phyloP scores from a whole-genome alignment of 208 protist species.

The Angomonas ambiguus region DNA sequence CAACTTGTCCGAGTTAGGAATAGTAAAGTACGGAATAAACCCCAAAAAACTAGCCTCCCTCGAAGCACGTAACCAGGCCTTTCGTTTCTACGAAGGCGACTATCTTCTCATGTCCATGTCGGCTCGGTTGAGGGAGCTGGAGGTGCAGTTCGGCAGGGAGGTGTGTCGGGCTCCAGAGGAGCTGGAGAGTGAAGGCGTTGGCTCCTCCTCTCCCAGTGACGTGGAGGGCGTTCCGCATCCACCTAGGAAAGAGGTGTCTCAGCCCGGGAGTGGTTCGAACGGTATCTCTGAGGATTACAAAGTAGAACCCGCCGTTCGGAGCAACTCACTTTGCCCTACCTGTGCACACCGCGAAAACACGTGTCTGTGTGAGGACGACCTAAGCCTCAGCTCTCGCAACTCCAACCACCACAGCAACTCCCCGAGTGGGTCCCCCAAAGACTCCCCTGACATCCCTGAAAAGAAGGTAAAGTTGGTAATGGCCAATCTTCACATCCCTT shows the following conservation, averaged over 20 bases:
- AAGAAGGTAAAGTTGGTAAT: slow-evolving; percentile 48
- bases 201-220: no score
- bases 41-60: slow-evolving; percentile 47
- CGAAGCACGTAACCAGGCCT: slow-evolving; percentile 25
- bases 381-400: neutral
- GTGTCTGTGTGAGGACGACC: neutral
- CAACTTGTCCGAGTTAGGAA: slow-evolving; percentile 73
- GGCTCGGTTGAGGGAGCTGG: slow-evolving; percentile 36
- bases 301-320: neutral
- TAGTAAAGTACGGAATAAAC: slow-evolving; percentile 58
- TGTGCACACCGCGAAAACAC: neutral
- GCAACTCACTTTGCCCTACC: neutral
- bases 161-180: slow-evolving; percentile 16
- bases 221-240: no score
- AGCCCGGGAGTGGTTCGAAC: neutral
- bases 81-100: slow-evolving; percentile 63
- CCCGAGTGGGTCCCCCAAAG: neutral
- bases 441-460: neutral
- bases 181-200: neutral
- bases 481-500: slow-evolving; percentile 59
- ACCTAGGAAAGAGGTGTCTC: no score
- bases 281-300: neutral
- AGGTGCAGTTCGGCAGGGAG: slow-evolving; percentile 30
- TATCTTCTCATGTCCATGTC: slow-evolving; percentile 51
- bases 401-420: neutral